Percentiles rank a stretch among this genome's conserved stretches.
Evolutionary conservation across 2,329 filamentous ascomycete species (phyloP).

Genomic region (Beauveria bassiana): DNA sequence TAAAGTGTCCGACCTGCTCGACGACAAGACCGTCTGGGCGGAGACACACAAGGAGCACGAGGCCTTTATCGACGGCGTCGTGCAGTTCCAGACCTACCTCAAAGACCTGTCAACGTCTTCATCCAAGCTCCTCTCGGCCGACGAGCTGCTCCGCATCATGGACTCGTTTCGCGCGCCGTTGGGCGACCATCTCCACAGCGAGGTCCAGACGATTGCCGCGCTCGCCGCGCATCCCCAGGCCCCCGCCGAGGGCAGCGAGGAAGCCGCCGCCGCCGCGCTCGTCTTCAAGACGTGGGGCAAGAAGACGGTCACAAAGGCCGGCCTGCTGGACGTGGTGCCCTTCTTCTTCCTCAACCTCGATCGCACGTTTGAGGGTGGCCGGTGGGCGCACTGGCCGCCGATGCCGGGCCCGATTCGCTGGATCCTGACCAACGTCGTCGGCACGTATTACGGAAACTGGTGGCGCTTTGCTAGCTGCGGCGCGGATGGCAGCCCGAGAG

Average conservation of each 20-base stretch:
- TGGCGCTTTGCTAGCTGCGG: constrained; percentile 62
- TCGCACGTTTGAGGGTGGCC: constrained; percentile 47
- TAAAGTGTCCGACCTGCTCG: constrained; percentile 43
- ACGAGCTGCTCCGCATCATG: constrained; percentile 42
- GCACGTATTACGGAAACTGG: constrained; percentile 46
- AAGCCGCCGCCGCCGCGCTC: constrained; percentile 36
- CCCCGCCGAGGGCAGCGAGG: constrained; percentile 37
- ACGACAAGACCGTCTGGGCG: constrained; percentile 42
- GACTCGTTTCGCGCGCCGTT: constrained; percentile 42
- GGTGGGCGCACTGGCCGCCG: constrained; percentile 57
- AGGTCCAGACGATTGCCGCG: constrained; percentile 43
- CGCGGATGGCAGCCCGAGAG: constrained; percentile 41
- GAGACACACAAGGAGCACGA: constrained; percentile 48
- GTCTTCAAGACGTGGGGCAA: constrained; percentile 56
- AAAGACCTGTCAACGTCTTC: constrained; percentile 29
- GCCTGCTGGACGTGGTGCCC: constrained; percentile 51
- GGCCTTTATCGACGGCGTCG: constrained; percentile 44
- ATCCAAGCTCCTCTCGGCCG: constrained; percentile 36
- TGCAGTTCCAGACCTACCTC: constrained; percentile 46
- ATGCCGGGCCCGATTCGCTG: constrained; percentile 54
- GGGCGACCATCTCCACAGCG: constrained; percentile 47
- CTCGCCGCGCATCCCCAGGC: constrained; percentile 43
- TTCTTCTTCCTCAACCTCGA: constrained; percentile 60
- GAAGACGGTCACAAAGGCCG: constrained; percentile 54
- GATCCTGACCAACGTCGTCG: constrained; percentile 51